Evolutionary conservation across 345 rosid species (phyloP).

Genomic region (Lumnitzera littorea): DNA sequence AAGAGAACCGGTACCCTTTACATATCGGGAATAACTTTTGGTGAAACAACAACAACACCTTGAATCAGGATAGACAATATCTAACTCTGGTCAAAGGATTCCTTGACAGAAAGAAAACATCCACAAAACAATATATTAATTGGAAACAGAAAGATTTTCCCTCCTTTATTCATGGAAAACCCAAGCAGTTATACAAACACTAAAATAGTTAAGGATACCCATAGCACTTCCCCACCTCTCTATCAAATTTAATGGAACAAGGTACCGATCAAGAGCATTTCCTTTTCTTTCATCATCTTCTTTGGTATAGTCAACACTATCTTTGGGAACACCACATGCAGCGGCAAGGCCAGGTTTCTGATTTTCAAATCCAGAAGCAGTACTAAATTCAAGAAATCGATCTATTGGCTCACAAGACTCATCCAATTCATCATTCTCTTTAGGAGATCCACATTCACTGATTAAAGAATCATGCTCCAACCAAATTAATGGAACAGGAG

Average conservation of each 20-base stretch:
- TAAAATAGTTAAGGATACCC: constrained; percentile 51
- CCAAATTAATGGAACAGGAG: constrained; percentile 41
- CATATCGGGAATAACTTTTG: constrained; percentile 86
- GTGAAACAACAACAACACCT: constrained; percentile 93
- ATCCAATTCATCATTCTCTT: constrained; percentile 40
- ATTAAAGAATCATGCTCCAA: constrained; percentile 18
- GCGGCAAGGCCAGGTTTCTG: constrained; percentile 1
- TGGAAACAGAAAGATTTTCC: constrained; percentile 3
- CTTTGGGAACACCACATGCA: constrained; percentile 4
- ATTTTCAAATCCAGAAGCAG: constrained; percentile 12
- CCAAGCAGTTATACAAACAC: too few relatives aligned
- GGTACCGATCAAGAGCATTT: constrained; percentile 29
- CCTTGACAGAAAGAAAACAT: background rate
- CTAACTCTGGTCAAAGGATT: constrained; percentile 32
- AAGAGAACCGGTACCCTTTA: constrained; percentile 93
- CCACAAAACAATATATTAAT: constrained; percentile 3
- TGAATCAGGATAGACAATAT: constrained; percentile 88
- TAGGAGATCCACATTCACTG: constrained; percentile 26
- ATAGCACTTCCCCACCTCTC: constrained; percentile 97
- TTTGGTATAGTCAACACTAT: constrained; percentile 23
- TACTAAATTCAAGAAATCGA: constrained; percentile 55
- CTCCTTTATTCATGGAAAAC: too few relatives aligned
- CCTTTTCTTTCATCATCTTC: constrained; percentile 23
- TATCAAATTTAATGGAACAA: constrained; percentile 62
- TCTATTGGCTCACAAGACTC: constrained; percentile 64